Percentiles rank a stretch among this genome's conserved stretches.
Evolutionary conservation across 1,284 basidiomycete genomes (phyloP).

Genomic region (Boletus nobilissimus): DNA sequence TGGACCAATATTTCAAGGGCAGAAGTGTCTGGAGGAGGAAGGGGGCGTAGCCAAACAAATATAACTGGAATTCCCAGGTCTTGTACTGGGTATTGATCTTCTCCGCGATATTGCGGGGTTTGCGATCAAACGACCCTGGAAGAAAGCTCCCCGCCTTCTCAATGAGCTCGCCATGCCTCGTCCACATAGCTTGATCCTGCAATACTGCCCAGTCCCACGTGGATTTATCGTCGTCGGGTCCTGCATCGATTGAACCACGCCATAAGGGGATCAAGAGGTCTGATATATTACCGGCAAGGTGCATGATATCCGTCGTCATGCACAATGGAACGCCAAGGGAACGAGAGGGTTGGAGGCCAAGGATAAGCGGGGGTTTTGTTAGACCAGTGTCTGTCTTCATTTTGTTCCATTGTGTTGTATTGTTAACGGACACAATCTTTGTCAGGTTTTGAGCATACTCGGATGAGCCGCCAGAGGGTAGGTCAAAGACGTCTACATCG

Average conservation of each 20-base stretch:
- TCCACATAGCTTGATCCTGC: not conserved
- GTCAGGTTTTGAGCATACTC: no score
- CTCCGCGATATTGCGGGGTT: not conserved
- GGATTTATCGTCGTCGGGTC: not conserved
- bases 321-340: no score
- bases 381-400: no score
- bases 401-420: no score
- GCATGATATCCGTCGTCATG: not conserved
- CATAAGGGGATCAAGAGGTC: not conserved
- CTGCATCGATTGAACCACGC: not conserved
- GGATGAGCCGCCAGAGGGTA: no score
- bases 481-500: no score
- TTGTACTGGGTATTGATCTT: not conserved
- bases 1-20: not conserved
- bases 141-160: not conserved
- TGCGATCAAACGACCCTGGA: not conserved
- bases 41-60: not conserved
- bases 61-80: not conserved
- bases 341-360: no score
- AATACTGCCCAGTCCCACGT: not conserved
- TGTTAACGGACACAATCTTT: no score
- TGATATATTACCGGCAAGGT: not conserved
- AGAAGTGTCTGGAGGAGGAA: not conserved
- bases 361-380: no score
- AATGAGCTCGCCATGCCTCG: not conserved